phyloP scores from a whole-genome alignment of 306 rosid genomes.

The Castanea crenata region DNA sequence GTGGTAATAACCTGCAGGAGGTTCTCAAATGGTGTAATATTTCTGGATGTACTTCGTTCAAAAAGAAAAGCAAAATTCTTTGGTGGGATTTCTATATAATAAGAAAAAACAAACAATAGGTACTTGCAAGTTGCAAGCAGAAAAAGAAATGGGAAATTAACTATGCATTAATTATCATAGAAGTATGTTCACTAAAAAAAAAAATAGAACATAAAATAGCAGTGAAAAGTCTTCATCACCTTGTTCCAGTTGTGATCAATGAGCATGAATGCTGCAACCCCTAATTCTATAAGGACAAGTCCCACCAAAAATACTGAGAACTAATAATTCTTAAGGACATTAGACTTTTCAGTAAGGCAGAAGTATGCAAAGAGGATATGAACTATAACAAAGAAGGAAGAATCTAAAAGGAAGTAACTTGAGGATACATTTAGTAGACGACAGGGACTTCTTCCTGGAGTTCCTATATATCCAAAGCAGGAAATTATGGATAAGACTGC shows the following conservation, averaged over 20 bases:
- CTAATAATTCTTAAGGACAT: constrained; percentile 2
- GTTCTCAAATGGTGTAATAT: background rate
- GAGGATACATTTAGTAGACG: constrained; percentile 33
- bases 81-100: background rate
- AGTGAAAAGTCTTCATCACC: constrained; percentile 12
- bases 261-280: constrained; percentile 12
- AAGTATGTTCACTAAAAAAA: too few species aligned
- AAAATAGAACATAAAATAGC: background rate
- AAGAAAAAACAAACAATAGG: background rate
- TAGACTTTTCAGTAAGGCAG: background rate
- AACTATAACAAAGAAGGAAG: background rate
- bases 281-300: constrained; percentile 15
- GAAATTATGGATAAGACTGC: constrained; percentile 21
- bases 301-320: constrained; percentile 19
- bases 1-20: constrained; percentile 17
- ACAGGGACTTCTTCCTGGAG: constrained; percentile 24
- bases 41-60: too few species aligned
- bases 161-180: too few species aligned
- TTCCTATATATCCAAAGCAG: constrained; percentile 21
- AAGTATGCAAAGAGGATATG: background rate
- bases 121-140: background rate
- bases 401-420: background rate
- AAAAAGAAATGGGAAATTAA: too few species aligned
- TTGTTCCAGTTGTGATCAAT: constrained; percentile 21
- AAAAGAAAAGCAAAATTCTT: too few species aligned